A percentile compares a stretch with the other conserved stretches of the same genome.
Evolutionary conservation across 306 rosid species (phyloP).

Genomic region (Begonia masoniana): DNA sequence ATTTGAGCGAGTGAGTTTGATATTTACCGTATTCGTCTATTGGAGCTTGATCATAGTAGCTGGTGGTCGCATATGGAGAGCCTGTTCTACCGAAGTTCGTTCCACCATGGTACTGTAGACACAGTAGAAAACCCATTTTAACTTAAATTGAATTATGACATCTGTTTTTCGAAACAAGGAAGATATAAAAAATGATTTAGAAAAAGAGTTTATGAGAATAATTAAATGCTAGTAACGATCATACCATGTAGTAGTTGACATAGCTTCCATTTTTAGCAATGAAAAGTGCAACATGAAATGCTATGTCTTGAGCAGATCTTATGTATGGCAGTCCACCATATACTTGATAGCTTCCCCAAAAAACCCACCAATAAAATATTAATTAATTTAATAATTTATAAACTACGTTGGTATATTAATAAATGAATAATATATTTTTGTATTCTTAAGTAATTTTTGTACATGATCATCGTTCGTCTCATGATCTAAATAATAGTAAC

Average conservation of each 20-base stretch:
- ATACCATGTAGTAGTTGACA: constrained; percentile 67
- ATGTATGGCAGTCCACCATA: constrained; percentile 59
- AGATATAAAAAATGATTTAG: background rate
- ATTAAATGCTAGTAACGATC: background rate
- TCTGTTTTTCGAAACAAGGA: too few relatives aligned
- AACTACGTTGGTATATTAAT: too few relatives aligned
- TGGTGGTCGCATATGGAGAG: constrained; percentile 5
- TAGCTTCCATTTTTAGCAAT: constrained; percentile 67
- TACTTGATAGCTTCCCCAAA: constrained; percentile 41
- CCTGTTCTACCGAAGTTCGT: constrained; percentile 14
- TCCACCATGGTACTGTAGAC: constrained; percentile 12
- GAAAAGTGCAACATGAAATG: constrained; percentile 69
- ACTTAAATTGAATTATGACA: too few relatives aligned
- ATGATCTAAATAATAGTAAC: too few relatives aligned
- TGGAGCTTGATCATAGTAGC: constrained; percentile 16
- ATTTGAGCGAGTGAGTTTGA: too few relatives aligned
- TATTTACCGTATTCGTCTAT: constrained; percentile 11
- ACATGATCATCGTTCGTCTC: too few relatives aligned
- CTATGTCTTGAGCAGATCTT: constrained; percentile 72
- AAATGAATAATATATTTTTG: too few relatives aligned
- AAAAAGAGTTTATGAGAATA: background rate
- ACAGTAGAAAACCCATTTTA: too few relatives aligned
- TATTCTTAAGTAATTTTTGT: too few relatives aligned
- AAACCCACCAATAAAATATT: too few relatives aligned
- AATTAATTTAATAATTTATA: too few relatives aligned